Conservation (phyloP, 2,329 filamentous ascomycete genomes). For the Penicillium sp. region DNA sequence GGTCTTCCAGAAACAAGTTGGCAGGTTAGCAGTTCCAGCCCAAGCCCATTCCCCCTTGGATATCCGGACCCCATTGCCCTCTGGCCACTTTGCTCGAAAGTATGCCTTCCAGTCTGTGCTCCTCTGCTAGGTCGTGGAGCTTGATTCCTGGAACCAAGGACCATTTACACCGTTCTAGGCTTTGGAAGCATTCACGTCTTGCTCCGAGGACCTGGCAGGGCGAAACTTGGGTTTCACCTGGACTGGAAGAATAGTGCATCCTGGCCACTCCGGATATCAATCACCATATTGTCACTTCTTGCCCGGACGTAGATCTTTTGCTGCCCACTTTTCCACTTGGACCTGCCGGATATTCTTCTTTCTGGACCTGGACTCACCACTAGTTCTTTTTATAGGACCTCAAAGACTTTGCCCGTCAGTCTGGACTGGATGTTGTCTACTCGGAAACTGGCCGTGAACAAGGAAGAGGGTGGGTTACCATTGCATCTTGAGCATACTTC, state of each 20-base stretch:
- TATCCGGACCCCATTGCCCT: slow-evolving; percentile 20
- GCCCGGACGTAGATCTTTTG: slow-evolving; percentile 19
- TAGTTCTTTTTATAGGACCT: slow-evolving; percentile 79
- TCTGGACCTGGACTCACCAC: slow-evolving; percentile 73
- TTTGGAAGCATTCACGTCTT: background rate
- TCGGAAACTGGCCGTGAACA: slow-evolving; percentile 93
- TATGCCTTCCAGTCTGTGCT: slow-evolving; percentile 13
- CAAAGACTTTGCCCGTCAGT: slow-evolving; percentile 98
- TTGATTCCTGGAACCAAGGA: slow-evolving; percentile 12
- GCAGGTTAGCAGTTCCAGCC: slow-evolving; percentile 78
- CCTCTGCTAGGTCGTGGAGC: slow-evolving; percentile 7
- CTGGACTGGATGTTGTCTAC: slow-evolving; percentile 95
- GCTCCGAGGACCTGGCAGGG: background rate
- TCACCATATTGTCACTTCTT: background rate
- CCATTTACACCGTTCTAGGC: background rate
- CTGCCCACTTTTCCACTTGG: slow-evolving; percentile 7
- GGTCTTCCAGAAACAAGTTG: slow-evolving; percentile 99
- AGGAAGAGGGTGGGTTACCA: slow-evolving; percentile 74
- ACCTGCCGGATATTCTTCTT: slow-evolving; percentile 20
- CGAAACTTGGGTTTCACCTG: background rate
- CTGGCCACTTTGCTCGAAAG: slow-evolving; percentile 14
- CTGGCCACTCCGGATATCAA: slow-evolving; percentile 20
- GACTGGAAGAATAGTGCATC: background rate
- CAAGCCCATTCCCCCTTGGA: slow-evolving; percentile 33
- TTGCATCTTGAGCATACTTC: slow-evolving; percentile 19